phyloP scores from a whole-genome alignment of 208 protist genomes.

The Leishmania amazonensis region DNA sequence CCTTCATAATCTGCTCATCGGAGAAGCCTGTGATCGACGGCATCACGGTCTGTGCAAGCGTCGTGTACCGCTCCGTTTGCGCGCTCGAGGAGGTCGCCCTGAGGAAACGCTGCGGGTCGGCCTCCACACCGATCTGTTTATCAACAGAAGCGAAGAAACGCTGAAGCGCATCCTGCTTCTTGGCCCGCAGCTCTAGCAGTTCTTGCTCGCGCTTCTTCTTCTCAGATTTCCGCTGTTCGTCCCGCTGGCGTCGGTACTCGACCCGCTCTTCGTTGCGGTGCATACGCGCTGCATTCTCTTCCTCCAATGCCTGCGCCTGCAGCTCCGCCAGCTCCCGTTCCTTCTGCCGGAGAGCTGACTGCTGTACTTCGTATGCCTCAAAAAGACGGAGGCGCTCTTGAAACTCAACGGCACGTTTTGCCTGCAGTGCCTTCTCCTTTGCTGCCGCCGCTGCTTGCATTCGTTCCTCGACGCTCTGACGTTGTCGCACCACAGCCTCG shows the following conservation, averaged over 20 bases:
- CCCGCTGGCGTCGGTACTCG: slow-evolving; percentile 47
- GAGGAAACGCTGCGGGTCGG: slow-evolving; percentile 59
- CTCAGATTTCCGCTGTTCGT: slow-evolving; percentile 40
- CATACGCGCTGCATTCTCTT: slow-evolving; percentile 40
- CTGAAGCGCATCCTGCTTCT: slow-evolving; percentile 62
- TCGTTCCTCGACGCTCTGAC: slow-evolving; percentile 33
- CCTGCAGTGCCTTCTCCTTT: slow-evolving; percentile 34
- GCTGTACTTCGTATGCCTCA: slow-evolving; percentile 43
- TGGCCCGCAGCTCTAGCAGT: slow-evolving; percentile 38
- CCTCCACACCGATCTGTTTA: slow-evolving; percentile 58
- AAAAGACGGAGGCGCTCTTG: slow-evolving; percentile 63
- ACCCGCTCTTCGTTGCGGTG: slow-evolving; percentile 63
- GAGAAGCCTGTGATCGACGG: slow-evolving; percentile 58
- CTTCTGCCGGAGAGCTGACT: slow-evolving; percentile 40
- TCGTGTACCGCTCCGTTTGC: slow-evolving; percentile 42
- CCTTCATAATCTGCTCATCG: slow-evolving; percentile 76
- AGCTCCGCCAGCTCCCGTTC: slow-evolving; percentile 43
- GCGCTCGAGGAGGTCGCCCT: slow-evolving; percentile 64
- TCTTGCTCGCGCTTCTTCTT: slow-evolving; percentile 43
- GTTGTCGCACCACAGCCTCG: slow-evolving; percentile 39
- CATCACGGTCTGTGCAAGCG: slow-evolving; percentile 41
- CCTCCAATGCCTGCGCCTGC: slow-evolving; percentile 38
- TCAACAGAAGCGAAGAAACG: slow-evolving; percentile 77
- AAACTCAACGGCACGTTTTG: slow-evolving; percentile 50
- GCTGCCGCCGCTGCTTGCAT: slow-evolving; percentile 10